phyloP scores from a whole-genome alignment of 306 rosid genomes.

The Prunus mume region DNA sequence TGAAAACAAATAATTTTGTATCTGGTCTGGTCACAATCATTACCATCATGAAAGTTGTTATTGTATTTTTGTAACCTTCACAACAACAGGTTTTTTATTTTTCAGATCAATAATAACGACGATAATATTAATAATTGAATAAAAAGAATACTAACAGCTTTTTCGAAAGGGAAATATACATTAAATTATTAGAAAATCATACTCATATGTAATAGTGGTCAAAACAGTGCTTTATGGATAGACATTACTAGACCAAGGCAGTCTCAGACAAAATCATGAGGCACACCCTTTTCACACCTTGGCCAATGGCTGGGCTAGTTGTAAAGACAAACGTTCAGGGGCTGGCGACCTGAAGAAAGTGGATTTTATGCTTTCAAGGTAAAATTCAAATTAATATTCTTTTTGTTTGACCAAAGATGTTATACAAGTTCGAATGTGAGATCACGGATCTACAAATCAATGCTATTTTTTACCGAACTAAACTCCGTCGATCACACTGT shows the following conservation, averaged over 20 bases:
- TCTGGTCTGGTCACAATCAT: not conserved
- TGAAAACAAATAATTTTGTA: not conserved
- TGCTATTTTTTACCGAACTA: no score
- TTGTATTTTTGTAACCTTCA: not conserved
- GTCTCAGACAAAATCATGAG: slow-evolving; percentile 30
- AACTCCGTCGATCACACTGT: no score
- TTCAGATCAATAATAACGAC: not conserved
- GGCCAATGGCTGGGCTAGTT: not conserved
- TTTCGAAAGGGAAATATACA: not conserved
- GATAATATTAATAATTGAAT: not conserved
- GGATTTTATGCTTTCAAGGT: not conserved
- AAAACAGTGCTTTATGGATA: slow-evolving; percentile 12
- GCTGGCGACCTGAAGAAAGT: slow-evolving; percentile 4
- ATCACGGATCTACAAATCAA: fast-evolving
- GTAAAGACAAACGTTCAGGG: not conserved
- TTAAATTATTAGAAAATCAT: not conserved
- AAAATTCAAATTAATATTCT: not conserved
- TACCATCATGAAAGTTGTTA: not conserved
- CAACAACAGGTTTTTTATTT: no score
- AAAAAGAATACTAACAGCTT: not conserved
- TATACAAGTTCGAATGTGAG: no score
- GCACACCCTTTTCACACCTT: slow-evolving; percentile 15
- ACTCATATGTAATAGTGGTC: not conserved
- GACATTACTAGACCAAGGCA: not conserved
- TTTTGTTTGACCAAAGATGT: no score